A percentile compares a stretch with the other conserved stretches of the same genome.
phyloP scores from a whole-genome alignment of 164 flowering plant species.

The Saururus chinensis region DNA sequence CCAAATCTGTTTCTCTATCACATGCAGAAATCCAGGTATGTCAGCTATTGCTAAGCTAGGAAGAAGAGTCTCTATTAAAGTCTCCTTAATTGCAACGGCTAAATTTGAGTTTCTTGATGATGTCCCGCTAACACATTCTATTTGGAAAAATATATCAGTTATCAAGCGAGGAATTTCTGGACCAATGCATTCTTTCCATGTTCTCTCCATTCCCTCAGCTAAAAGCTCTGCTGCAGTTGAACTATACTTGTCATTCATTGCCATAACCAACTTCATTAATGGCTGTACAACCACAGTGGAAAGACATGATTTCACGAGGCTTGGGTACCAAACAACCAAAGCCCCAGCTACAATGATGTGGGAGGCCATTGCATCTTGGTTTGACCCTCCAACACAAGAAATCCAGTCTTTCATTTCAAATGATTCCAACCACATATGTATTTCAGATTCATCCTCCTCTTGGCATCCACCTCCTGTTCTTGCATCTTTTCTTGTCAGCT shows the following conservation, averaged over 20 bases:
- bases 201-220: conserved; percentile 94
- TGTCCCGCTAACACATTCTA: conserved; percentile 78
- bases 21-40: conserved; percentile 54
- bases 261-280: conserved; percentile 82
- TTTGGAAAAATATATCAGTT: conserved; percentile 79
- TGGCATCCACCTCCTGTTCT: not conserved
- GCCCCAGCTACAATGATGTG: conserved; percentile 96
- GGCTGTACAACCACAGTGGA: conserved; percentile 61
- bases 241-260: conserved; percentile 82
- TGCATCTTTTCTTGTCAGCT: not conserved
- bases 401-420: conserved; percentile 92
- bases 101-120: conserved; percentile 26
- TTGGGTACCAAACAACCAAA: conserved; percentile 87
- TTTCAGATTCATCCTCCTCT: conserved; percentile 34
- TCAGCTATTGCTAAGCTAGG: conserved; percentile 96
- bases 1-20: conserved; percentile 89
- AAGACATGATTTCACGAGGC: conserved; percentile 71
- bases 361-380: conserved; percentile 96
- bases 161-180: conserved; percentile 75
- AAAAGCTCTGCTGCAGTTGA: conserved; percentile 93
- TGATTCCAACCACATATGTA: conserved; percentile 80
- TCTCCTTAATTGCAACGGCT: conserved; percentile 46
- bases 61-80: conserved; percentile 77
- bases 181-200: conserved; percentile 73
- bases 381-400: conserved; percentile 92